Conservation (phyloP, 169 alveolate genomes). For the Fabrea salina region DNA sequence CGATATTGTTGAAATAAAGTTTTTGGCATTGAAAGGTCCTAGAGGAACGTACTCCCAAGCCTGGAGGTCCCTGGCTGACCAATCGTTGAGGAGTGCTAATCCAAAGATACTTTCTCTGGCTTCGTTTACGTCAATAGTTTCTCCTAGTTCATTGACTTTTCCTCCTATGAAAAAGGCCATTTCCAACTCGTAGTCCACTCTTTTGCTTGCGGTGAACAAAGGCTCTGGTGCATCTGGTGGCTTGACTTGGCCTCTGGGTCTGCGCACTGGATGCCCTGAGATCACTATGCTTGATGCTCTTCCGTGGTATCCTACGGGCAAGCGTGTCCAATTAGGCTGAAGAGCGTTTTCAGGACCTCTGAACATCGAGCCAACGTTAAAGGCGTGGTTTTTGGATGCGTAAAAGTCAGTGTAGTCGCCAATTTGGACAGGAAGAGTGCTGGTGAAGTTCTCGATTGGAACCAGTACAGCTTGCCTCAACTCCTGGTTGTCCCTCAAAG, state of each 20-base stretch:
- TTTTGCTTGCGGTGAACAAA: constrained; percentile 60
- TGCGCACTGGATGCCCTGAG: constrained; percentile 51
- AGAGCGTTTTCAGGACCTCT: constrained; percentile 81
- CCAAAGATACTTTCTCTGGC: constrained; percentile 81
- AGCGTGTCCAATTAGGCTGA: constrained; percentile 82
- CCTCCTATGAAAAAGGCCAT: constrained; percentile 75
- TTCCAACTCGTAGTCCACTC: constrained; percentile 77
- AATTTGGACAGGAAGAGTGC: constrained; percentile 47
- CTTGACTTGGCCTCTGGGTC: constrained; percentile 72
- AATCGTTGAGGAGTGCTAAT: constrained; percentile 76
- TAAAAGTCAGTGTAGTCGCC: constrained; percentile 87
- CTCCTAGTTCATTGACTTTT: constrained; percentile 49
- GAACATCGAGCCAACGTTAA: constrained; percentile 70
- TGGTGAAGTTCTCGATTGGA: no score
- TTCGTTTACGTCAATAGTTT: constrained; percentile 54
- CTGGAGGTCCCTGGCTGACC: constrained; percentile 86
- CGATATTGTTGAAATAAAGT: constrained; percentile 78
- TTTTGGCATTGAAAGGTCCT: constrained; percentile 86
- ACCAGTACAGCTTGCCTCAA: no score
- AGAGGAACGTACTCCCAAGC: constrained; percentile 83
- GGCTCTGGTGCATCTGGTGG: constrained; percentile 71
- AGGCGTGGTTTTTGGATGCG: constrained; percentile 81
- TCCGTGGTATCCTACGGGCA: constrained; percentile 90
- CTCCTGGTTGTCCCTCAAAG: no score
- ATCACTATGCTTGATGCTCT: constrained; percentile 77